A percentile compares a stretch with the other conserved stretches of the same genome.
phyloP scores from a whole-genome alignment of 1,284 basidiomycete genomes.

The Ceratobasidium sp. region DNA sequence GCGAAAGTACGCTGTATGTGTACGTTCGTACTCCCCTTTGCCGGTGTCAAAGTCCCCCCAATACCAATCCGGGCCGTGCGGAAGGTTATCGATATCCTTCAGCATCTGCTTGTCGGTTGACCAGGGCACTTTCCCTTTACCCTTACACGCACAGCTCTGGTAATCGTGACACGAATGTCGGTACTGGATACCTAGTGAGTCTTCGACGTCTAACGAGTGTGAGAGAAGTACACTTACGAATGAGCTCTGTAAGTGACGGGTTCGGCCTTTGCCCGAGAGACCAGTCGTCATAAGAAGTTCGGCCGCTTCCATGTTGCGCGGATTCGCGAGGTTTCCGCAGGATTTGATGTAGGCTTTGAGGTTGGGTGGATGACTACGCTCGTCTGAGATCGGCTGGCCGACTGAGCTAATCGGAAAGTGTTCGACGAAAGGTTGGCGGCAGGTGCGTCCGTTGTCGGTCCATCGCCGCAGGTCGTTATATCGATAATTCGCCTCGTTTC shows the following conservation, averaged over 20 bases:
- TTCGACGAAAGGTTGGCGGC: not conserved
- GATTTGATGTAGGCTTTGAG: slow-evolving; percentile 5
- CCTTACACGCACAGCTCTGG: not conserved
- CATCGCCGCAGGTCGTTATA: not conserved
- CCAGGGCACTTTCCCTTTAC: slow-evolving; percentile 7
- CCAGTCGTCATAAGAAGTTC: slow-evolving; percentile 36
- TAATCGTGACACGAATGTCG: not conserved
- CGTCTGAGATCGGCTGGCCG: not conserved
- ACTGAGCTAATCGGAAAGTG: slow-evolving; percentile 12
- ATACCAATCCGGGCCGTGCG: not conserved
- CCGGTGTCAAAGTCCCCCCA: not conserved
- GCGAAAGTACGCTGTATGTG: not conserved
- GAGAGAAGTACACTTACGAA: not conserved
- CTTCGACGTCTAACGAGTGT: too few species aligned
- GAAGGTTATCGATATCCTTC: not conserved
- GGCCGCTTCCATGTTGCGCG: slow-evolving; percentile 8
- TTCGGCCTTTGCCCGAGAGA: not conserved
- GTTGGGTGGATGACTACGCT: not conserved
- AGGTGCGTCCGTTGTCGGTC: not conserved
- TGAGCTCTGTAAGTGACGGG: slow-evolving; percentile 9
- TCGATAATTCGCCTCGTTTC: not conserved
- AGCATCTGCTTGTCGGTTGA: not conserved
- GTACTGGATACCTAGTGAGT: not conserved
- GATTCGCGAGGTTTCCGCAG: not conserved
- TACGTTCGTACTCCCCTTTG: not conserved